Conservation (phyloP, 345 rosid species). For the Punica granatum region DNA sequence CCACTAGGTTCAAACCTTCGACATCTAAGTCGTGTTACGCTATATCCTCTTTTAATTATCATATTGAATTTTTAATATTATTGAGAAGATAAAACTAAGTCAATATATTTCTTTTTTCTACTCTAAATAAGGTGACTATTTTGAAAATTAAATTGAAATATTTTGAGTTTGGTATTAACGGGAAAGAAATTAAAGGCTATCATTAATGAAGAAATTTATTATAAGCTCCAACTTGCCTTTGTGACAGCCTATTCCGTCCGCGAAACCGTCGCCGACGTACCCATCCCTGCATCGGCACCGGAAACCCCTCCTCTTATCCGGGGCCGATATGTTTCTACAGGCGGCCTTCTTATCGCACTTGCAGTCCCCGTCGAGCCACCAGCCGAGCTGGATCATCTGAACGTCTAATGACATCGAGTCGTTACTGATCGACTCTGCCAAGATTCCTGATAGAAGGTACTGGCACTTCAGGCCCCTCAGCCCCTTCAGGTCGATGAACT, state of each 20-base stretch:
- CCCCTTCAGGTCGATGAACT: constrained; percentile 16
- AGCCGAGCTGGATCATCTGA: constrained; percentile 34
- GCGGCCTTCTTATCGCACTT: constrained; percentile 33
- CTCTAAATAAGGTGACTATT: no score
- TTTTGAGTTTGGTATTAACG: background rate
- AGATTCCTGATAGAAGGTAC: constrained; percentile 45
- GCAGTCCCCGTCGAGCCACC: constrained; percentile 63
- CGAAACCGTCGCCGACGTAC: no score
- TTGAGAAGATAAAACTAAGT: no score
- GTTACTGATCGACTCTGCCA: constrained; percentile 11
- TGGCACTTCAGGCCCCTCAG: constrained; percentile 21
- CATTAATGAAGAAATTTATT: background rate
- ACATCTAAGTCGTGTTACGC: no score
- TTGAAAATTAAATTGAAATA: background rate
- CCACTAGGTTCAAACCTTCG: no score
- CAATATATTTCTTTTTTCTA: no score
- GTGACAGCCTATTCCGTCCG: constrained; percentile 45
- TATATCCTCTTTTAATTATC: no score
- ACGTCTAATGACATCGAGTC: constrained; percentile 29
- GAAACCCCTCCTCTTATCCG: constrained; percentile 22
- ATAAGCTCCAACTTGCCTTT: constrained; percentile 37
- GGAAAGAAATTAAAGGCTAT: background rate
- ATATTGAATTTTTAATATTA: no score
- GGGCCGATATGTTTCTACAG: constrained; percentile 20
- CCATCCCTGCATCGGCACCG: constrained; percentile 66